phyloP scores from a whole-genome alignment of 768 basidiomycete species.

The Multifurca ochricompacta region DNA sequence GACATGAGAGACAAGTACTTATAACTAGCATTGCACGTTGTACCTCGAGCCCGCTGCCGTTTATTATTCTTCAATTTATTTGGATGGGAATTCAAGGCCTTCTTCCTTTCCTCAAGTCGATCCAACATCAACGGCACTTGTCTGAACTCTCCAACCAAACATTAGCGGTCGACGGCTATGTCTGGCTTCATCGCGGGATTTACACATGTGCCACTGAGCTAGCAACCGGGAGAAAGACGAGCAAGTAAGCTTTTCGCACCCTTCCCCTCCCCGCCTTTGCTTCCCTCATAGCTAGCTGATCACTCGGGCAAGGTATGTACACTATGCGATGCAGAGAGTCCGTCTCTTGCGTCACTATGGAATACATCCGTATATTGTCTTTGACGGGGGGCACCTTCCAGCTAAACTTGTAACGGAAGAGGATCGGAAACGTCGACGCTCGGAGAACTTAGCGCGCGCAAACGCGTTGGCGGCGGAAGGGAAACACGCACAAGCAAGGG shows the following conservation, averaged over 20 bases:
- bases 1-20: no score
- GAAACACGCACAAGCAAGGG: slow-evolving; percentile 71
- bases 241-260: slow-evolving; percentile 45
- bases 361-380: slow-evolving; percentile 86
- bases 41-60: not conserved
- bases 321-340: slow-evolving; percentile 91
- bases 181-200: slow-evolving; percentile 85
- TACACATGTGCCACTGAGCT: slow-evolving; percentile 88
- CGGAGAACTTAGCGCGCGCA: slow-evolving; percentile 69
- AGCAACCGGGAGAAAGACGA: slow-evolving; percentile 75
- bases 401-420: slow-evolving; percentile 89
- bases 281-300: not conserved
- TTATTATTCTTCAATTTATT: not conserved
- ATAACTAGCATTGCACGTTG: not conserved
- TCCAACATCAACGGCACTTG: slow-evolving; percentile 70
- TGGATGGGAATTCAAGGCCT: slow-evolving; percentile 90
- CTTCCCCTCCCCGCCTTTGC: not conserved
- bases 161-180: slow-evolving; percentile 91
- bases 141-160: slow-evolving; percentile 79
- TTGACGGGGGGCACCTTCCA: slow-evolving; percentile 92
- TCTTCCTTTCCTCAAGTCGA: slow-evolving; percentile 83
- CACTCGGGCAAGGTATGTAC: slow-evolving; percentile 65
- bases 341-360: slow-evolving; percentile 77
- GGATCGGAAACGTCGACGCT: slow-evolving; percentile 66
- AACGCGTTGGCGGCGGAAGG: slow-evolving; percentile 71